These are phyloP conservation scores for Curvularia spicifera DNA, from an alignment of 2,329 filamentous ascomycete genomes.

Conservation along the genomic window DNA sequence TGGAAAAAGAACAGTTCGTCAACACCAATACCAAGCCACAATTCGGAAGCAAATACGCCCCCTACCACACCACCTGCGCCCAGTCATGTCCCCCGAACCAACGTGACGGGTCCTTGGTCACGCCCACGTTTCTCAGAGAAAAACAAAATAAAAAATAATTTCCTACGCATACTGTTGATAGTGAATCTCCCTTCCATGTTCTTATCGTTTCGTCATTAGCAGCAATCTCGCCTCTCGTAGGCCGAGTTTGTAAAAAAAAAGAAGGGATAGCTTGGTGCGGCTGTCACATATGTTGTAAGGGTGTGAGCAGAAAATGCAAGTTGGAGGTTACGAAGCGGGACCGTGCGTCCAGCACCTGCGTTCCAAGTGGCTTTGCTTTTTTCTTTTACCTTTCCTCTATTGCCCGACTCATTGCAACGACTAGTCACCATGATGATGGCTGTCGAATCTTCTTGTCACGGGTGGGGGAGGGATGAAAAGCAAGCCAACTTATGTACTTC, in stretches of 20 bases:
- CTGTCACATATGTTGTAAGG: conserved; percentile 14
- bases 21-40: conserved; percentile 4
- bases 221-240: conserved; percentile 10
- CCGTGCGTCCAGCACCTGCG: conserved; percentile 14
- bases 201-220: conserved; percentile 9
- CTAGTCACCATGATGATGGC: conserved; percentile 11
- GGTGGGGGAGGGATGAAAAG: neutral
- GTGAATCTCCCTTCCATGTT: neutral
- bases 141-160: neutral
- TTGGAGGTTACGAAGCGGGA: conserved; percentile 8
- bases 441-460: conserved; percentile 9
- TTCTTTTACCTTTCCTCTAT: conserved; percentile 9
- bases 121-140: conserved; percentile 4
- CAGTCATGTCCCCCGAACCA: conserved; percentile 8
- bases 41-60: conserved; percentile 2
- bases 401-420: conserved; percentile 8
- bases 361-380: conserved; percentile 23
- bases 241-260: conserved; percentile 12
- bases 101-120: conserved; percentile 9
- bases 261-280: conserved; percentile 17
- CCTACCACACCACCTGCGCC: neutral
- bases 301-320: conserved; percentile 14
- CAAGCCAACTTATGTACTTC: neutral
- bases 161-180: conserved; percentile 5
- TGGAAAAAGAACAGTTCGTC: neutral